Evolutionary conservation across 305 asterid genomes (phyloP).

Genomic region (Fraxinus ornus): DNA sequence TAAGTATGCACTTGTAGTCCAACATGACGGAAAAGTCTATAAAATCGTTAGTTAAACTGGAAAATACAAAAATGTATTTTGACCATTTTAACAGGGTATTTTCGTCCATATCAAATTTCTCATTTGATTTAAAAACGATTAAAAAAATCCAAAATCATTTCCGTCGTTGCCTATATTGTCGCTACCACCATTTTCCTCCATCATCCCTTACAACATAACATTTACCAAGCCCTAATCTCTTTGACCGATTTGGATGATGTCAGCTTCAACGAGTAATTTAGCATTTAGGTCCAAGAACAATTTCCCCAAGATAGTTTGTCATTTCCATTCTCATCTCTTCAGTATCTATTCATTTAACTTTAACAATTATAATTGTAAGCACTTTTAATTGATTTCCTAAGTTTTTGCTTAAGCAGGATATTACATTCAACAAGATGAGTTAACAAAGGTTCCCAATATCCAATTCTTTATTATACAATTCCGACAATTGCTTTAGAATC

Average conservation of each 20-base stretch:
- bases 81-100: no score
- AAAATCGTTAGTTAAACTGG: no score
- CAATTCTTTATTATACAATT: conserved; percentile 38
- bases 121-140: no score
- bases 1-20: no score
- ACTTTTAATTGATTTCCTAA: neutral
- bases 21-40: no score
- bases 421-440: conserved; percentile 62
- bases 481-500: no score
- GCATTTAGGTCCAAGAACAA: conserved; percentile 53
- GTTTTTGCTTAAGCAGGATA: neutral
- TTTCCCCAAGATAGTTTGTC: conserved; percentile 64
- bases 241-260: conserved; percentile 53
- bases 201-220: no score
- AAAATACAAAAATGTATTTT: no score
- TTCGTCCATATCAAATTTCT: no score
- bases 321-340: conserved; percentile 64
- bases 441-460: conserved; percentile 72
- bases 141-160: no score
- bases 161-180: no score
- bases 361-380: neutral
- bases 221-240: conserved; percentile 37
- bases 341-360: conserved; percentile 38
- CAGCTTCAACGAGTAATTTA: conserved; percentile 52
- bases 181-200: no score